phyloP scores from a whole-genome alignment of 306 rosid genomes.

The Herpetospermum pedunculosum region DNA sequence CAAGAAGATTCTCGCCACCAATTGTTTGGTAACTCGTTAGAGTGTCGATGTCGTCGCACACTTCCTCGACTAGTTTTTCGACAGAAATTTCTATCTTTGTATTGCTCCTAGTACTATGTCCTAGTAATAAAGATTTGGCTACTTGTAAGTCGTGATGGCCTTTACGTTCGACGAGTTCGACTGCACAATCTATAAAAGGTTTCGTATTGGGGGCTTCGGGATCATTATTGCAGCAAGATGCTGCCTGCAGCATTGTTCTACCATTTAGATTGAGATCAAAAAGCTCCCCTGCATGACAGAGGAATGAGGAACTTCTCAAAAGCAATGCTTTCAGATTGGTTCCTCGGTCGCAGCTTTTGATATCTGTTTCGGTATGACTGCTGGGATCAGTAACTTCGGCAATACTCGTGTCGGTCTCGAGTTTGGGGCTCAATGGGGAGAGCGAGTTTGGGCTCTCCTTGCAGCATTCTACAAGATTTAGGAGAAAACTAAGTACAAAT shows the following conservation, averaged over 20 bases:
- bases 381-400: conserved; percentile 22
- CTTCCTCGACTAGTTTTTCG: conserved; percentile 46
- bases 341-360: conserved; percentile 5
- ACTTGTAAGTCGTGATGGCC: conserved; percentile 27
- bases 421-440: conserved; percentile 17
- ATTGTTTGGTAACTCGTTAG: conserved; percentile 30
- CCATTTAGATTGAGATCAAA: conserved; percentile 35
- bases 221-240: conserved; percentile 12
- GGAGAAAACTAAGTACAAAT: conserved; percentile 11
- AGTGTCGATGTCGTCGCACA: conserved; percentile 30
- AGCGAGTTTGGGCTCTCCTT: conserved; percentile 17
- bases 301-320: conserved; percentile 46
- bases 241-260: conserved; percentile 22
- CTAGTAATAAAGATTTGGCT: conserved; percentile 27
- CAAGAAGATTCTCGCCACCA: conserved; percentile 17
- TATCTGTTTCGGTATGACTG: conserved; percentile 5
- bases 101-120: conserved; percentile 20
- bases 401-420: conserved; percentile 11
- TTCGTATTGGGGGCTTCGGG: conserved; percentile 14
- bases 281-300: conserved; percentile 43
- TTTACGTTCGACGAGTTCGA: conserved; percentile 43
- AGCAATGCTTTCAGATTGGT: conserved; percentile 36
- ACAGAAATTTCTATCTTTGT: conserved; percentile 30
- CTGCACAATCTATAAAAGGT: conserved; percentile 56
- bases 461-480: conserved; percentile 30